These are phyloP conservation scores for Sphagnum contortum DNA, from an alignment of 225 moss, liverwort and hornwort genomes.

Conservation along the genomic window DNA sequence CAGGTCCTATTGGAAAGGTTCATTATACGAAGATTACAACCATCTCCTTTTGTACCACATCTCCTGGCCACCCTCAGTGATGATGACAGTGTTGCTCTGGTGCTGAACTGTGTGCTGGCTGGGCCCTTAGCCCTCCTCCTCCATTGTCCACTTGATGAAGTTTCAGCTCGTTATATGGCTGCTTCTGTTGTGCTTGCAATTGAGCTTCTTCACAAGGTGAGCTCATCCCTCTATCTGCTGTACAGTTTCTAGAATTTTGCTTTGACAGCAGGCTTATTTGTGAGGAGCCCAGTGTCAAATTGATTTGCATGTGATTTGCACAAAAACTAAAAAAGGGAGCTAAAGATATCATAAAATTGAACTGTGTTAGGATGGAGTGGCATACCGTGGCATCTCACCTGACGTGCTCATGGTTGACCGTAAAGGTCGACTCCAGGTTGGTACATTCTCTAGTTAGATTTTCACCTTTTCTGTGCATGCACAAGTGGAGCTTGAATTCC, in stretches of 20 bases:
- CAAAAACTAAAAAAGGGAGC: not conserved
- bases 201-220: conserved; percentile 11
- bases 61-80: conserved; percentile 9
- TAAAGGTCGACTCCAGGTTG: conserved; percentile 5
- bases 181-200: conserved; percentile 8
- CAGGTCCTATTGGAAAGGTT: conserved; percentile 8
- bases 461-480: not conserved
- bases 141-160: not conserved
- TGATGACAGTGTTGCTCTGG: conserved; percentile 6
- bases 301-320: too few species aligned
- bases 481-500: not conserved
- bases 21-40: conserved; percentile 1
- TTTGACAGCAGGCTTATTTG: too few species aligned
- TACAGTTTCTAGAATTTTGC: too few species aligned
- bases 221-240: too few species aligned
- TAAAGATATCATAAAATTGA: not conserved
- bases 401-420: conserved; percentile 3
- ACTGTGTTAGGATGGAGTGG: not conserved
- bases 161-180: conserved; percentile 4
- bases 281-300: too few species aligned
- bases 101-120: conserved; percentile 5
- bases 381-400: conserved; percentile 2
- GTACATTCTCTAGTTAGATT: not conserved
- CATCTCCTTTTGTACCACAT: conserved; percentile 7
- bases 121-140: conserved; percentile 7